Conservation (phyloP, 306 rosid genomes). For the Potentilla sterilis region DNA sequence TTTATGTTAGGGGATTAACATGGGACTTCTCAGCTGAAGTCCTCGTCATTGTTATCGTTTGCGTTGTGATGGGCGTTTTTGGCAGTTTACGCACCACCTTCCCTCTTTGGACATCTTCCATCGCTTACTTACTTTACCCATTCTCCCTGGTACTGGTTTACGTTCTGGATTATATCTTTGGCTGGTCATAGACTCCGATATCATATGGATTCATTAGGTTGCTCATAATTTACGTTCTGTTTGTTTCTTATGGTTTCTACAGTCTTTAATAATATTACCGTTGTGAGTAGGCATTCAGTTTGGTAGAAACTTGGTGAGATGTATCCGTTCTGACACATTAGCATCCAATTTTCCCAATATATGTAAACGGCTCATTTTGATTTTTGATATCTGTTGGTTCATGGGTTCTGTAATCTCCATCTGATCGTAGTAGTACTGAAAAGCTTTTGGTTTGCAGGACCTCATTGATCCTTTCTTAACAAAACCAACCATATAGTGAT, state of each 20-base stretch:
- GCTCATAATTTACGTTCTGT: background rate
- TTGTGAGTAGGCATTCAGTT: background rate
- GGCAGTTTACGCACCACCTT: conserved; percentile 80
- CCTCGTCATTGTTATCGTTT: conserved; percentile 71
- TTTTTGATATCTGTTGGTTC: background rate
- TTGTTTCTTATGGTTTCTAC: background rate
- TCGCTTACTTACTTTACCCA: conserved; percentile 85
- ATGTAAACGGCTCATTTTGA: background rate
- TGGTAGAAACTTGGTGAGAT: background rate
- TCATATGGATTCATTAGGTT: background rate
- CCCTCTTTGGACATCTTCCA: conserved; percentile 81
- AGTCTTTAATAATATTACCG: background rate
- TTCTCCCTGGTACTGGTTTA: conserved; percentile 79
- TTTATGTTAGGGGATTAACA: conserved; percentile 70
- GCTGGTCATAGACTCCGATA: conserved; percentile 65
- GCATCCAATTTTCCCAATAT: background rate
- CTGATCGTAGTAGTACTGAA: background rate
- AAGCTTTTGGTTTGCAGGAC: no score
- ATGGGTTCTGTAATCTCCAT: background rate
- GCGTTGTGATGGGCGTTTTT: conserved; percentile 66
- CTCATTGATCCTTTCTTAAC: no score
- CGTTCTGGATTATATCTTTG: conserved; percentile 85
- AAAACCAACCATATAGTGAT: no score
- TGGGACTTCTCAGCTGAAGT: conserved; percentile 97
- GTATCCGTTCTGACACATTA: background rate